Conservation (phyloP, 148 eudicot species). For the Suaeda aralocaspica region DNA sequence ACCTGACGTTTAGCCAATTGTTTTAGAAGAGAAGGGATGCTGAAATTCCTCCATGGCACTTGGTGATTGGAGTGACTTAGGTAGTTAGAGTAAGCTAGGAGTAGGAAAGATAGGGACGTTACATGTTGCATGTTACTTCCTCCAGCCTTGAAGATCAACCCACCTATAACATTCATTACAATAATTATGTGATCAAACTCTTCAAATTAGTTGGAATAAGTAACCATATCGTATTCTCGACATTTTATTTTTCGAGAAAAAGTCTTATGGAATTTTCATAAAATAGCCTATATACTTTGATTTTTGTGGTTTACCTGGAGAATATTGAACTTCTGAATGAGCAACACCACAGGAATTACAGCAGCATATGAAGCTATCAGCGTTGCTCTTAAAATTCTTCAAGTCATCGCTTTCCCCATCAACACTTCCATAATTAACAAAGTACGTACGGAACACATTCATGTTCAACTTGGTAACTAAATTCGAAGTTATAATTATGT, state of each 20-base stretch:
- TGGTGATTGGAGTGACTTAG: constrained; percentile 82
- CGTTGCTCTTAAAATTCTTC: constrained; percentile 60
- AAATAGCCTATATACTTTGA: no score
- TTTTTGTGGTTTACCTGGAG: constrained; percentile 54
- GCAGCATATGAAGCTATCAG: constrained; percentile 88
- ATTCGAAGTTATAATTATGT: no score
- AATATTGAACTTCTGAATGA: constrained; percentile 82
- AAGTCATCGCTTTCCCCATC: constrained; percentile 76
- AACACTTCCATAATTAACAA: constrained; percentile 59
- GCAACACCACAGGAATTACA: constrained; percentile 68
- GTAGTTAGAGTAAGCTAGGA: constrained; percentile 83
- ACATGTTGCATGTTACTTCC: constrained; percentile 99
- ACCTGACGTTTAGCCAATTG: constrained; percentile 89
- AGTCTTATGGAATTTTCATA: no score
- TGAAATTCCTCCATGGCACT: constrained; percentile 66
- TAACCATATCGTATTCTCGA: no score
- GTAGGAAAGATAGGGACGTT: constrained; percentile 80
- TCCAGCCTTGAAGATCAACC: constrained; percentile 83
- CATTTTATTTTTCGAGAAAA: no score
- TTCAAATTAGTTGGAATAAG: no score
- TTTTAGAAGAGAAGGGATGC: constrained; percentile 71
- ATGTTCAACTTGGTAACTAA: not conserved
- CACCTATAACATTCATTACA: constrained; percentile 46
- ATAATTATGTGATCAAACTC: no score
- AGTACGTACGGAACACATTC: not conserved